Evolutionary conservation across 345 rosid genomes (phyloP), one percentile per base, ranked within the genome.

Genomic region (Toxicodendron radicans): DNA sequence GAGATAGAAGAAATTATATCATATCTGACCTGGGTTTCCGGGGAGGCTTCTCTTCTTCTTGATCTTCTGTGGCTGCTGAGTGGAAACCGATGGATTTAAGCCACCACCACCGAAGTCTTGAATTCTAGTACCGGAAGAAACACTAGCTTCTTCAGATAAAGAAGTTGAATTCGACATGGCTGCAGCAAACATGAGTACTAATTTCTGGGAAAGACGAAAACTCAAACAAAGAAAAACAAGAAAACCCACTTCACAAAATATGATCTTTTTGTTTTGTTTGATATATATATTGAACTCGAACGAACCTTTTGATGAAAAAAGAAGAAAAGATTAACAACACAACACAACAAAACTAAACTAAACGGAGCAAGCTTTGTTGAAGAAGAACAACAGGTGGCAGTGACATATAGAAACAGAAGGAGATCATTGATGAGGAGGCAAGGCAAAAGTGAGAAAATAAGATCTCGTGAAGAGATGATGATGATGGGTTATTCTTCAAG

Each of bases 41-140:
- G 98, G 98, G 71, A 89, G 86, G 84, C 86, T 89, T 84, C 98
- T 83, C 46, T 90, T 92, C 88, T 90, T 94, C 89, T 87, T 92
- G 73, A 71, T 52, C 81, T 86, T 92, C 23, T 82, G 87, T 58
- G 82, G 83, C 58, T 75, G 89, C 20, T 82, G 85, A 5, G 83
- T 73, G 23, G 91, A 81, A 67, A 67, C 65, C 10, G 80, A 68
- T 45, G 78, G 84, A 78, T 80, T 82, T 61, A 86, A 80, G 83
- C 76, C 66, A 75, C 79, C 73, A 48, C 9, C 73, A 43, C 43
- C 43, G 9, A 90, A 83, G 68, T 87, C 88, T 59, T 86, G 85
- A 75, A 81, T 41, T 76, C 86, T 85, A 72, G 88, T 75, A 54
- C 85, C 85, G 80, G 89, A 86, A 78, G 95, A 87, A 75, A 84